Evolutionary conservation across 805 yeast genomes (phyloP).

Genomic region (Yueomyces sinensis): DNA sequence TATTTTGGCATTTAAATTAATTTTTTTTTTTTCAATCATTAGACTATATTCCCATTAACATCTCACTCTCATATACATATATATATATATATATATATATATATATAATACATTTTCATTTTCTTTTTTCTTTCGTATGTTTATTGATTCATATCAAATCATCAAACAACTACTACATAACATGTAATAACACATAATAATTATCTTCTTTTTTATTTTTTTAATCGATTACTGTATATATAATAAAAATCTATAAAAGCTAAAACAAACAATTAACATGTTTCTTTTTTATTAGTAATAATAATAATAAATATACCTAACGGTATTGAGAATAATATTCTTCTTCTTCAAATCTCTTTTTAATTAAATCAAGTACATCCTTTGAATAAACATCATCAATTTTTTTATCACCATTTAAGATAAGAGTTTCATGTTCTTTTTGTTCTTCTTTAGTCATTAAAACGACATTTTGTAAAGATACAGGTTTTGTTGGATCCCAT

Average conservation of each 20-base stretch:
- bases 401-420: slow-evolving; percentile 54
- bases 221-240: no score
- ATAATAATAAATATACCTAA: no score
- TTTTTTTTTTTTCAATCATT: no score
- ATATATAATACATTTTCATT: no score
- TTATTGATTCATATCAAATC: no score
- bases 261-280: no score
- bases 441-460: slow-evolving; percentile 85
- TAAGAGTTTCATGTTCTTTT: slow-evolving; percentile 59
- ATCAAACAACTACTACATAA: no score
- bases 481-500: slow-evolving; percentile 65
- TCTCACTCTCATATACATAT: background rate
- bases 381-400: slow-evolving; percentile 49
- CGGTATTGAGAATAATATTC: slow-evolving; percentile 48
- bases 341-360: slow-evolving; percentile 63
- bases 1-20: slow-evolving; percentile 48
- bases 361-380: slow-evolving; percentile 44
- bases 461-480: slow-evolving; percentile 67
- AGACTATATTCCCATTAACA: background rate
- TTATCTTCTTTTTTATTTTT: no score
- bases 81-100: background rate
- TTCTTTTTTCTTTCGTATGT: no score
- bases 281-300: no score
- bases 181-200: no score
- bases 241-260: no score